Evolutionary conservation across 1,284 basidiomycete genomes (phyloP), one percentile per base, ranked within the genome.

Genomic region (Microbotryum violaceum): DNA sequence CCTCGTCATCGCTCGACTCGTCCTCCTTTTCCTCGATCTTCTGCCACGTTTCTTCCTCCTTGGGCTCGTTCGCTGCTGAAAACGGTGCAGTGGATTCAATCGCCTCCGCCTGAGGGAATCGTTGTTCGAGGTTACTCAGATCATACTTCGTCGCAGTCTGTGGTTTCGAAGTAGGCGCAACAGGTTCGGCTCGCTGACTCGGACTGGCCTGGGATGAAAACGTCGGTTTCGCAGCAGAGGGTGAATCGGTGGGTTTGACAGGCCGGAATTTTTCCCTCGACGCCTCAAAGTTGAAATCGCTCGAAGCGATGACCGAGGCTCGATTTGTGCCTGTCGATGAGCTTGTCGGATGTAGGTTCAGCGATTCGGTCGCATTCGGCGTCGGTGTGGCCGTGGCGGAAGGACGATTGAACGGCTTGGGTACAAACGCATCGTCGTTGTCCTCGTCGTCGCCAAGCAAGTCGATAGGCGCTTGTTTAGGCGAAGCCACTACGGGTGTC

Each of bases 1-100:
- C 53, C 45, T 70, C 67, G 4, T 70, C 69, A 20, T 67, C 66
- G 54, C 66, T 67, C 57, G 66, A 67, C 20, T 65, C 66, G 16
- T 52, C 65, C 51, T 66, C 58, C 60, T 60, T 60, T 49, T 66
- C 67, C 23, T 65, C 60, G 9, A 68, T 53, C 12, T 54, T 50
- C 50, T 68, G 59, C 57, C 60, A 66, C 14, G 53, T 33, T n/a
- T 54, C 58, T 57, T 50, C 33, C 42, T 21, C n/a, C 27, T 9
- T 25, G 12, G 8, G 5, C 37, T 27, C 27, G 5, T 27, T 16
- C 14, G 44, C 23, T 6, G n/a, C 18, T 1, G 42, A 12, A 18
- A 1, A 23, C 45, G 52, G 20, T 16, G 16, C 12, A 42, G n/a
- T 12, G 12, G 9, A 3, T 7, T 27, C 60, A 14, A 61, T 33